Evolutionary conservation across 768 basidiomycete species (phyloP), one percentile per base, ranked within the genome.

Genomic region (Cystofilobasidium macerans): DNA sequence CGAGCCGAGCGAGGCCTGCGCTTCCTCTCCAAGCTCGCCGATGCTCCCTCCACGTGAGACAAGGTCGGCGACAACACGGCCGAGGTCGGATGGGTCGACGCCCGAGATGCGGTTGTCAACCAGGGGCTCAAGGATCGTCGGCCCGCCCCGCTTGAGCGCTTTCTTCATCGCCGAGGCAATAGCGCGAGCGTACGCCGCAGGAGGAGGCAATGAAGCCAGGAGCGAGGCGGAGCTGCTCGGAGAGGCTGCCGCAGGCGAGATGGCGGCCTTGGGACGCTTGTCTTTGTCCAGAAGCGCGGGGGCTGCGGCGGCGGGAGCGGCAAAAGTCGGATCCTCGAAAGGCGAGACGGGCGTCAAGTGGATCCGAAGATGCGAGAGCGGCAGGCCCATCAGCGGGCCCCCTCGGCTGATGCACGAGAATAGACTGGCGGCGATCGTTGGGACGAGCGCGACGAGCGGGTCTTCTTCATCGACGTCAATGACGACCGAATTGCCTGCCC

Each of bases 21-120:
- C 71, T n/a, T 79, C 81, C 45, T 80, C 77, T 5, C 79, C 81
- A 26, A 91, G 80, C 70, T 88, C 86, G 28, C 84, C 75, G 14
- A 92, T 78, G 72, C 89, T 87, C n/a, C 87, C 88, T 1, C 84
- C 83, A 67, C 85, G 82, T 73, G 90, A 88, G 13, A 86, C 86
- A n/a, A 92, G 77, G 71, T 92, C 89, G 71, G 85, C 88, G 54
- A 89, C 82, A 26, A 87, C 83, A 71, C 84, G 87, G 28, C 89
- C 88, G 3, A 91, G 77, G 65, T 79, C 79, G 66, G 84, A 82
- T 69, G 86, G 85, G 30, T 79, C 78, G 9, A 88, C 83, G 20
- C 82, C 82, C 54, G 88, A 80, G 70, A 84, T 88, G 69, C 89
- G 77, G 35, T 77, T 77, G 30, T 88, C 80, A 69, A 83, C 91